Conservation (phyloP, 225 moss, liverwort and hornwort genomes). For the Antitrichia curtipendula region DNA sequence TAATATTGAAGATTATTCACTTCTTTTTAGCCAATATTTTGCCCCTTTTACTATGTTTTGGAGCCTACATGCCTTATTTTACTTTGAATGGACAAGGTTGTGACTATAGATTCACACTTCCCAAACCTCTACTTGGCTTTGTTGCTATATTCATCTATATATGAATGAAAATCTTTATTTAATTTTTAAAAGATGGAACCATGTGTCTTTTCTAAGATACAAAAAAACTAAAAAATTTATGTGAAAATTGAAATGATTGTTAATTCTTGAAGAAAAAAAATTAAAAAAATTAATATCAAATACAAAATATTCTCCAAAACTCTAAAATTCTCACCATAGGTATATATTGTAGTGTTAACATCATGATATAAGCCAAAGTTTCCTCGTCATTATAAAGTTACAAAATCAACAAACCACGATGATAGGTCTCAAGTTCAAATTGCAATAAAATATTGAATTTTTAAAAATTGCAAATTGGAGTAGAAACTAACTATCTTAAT, state of each 20-base stretch:
- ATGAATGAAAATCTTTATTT: background rate
- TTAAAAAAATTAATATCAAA: background rate
- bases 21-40: background rate
- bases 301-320: background rate
- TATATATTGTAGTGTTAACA: too few relatives aligned
- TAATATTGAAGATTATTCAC: background rate
- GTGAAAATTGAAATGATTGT: background rate
- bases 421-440: background rate
- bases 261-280: background rate
- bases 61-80: background rate
- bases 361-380: background rate
- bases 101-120: accelerated
- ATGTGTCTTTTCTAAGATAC: background rate
- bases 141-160: background rate
- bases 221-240: too few relatives aligned
- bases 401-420: background rate
- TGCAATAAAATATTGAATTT: background rate
- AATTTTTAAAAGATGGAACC: background rate
- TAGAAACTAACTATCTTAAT: background rate
- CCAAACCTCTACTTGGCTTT: too few relatives aligned
- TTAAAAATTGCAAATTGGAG: background rate
- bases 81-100: accelerated
- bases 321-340: accelerated
- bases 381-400: background rate
- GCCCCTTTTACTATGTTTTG: background rate